A percentile compares a stretch with the other conserved stretches of the same genome.
phyloP scores from a whole-genome alignment of 345 rosid genomes.

The Gossypium ekmanianum region DNA sequence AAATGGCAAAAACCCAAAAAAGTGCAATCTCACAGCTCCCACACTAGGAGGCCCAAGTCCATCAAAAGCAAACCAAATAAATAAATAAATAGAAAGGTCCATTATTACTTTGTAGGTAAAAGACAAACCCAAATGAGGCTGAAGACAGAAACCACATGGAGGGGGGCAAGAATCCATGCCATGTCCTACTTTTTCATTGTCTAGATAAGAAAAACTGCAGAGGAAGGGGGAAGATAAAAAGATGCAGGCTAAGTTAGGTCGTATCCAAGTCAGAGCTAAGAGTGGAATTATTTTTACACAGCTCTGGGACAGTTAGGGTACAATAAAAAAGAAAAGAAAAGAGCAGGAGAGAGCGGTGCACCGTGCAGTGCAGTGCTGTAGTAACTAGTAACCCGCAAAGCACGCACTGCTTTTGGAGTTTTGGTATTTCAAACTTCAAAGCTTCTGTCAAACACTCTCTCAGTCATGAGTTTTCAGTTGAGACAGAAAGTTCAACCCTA shows the following conservation, averaged over 20 bases:
- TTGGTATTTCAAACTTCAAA: conserved; percentile 18
- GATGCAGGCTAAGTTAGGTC: conserved; percentile 18
- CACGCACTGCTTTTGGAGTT: conserved; percentile 31
- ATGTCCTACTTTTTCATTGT: too few relatives aligned
- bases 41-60: neutral
- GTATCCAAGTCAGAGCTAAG: conserved; percentile 23
- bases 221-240: neutral
- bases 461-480: too few relatives aligned
- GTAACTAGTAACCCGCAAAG: conserved; percentile 36
- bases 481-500: too few relatives aligned
- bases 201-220: neutral
- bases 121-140: neutral
- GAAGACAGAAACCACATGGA: conserved; percentile 5
- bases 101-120: neutral
- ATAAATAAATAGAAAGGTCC: neutral
- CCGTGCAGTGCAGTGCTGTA: neutral
- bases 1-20: neutral
- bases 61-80: neutral
- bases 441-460: neutral
- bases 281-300: neutral
- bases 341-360: neutral
- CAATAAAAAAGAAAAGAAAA: neutral
- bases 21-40: neutral
- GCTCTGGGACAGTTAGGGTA: neutral
- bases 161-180: neutral